Base-by-base conservation (phyloP, 805 yeast species). In the Nakazawaea wyomingensis region DNA sequence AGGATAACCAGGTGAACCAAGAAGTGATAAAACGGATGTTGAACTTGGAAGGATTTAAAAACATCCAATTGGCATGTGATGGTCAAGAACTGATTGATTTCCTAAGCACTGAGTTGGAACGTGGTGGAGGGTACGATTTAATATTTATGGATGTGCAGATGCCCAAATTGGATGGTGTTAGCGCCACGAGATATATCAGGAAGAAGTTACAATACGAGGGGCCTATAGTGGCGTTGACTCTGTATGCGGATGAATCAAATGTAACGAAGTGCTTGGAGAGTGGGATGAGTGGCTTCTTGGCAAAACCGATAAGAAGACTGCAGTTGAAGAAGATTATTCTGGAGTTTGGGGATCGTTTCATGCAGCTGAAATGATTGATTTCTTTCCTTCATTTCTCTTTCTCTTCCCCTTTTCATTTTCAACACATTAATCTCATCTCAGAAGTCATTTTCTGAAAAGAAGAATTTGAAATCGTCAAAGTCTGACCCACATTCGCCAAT, bases 121-220 rank as follows among this genome's bases (percentile, higher is more conserved):
- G 60, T 2, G 61, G 61, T 13, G 66, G 66, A 8, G 54, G 59
- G 13, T 88, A 71, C 58, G 91, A 87, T 57, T 63, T 91, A 42
- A 78, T 93, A 2, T 86, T 91, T 57, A 91, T 91, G 99, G 99
- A 91, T 61, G 95, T 91, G 40, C 96, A 88, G 60, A 87, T 87
- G 96, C 96, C 96, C 4, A 82, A 78, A 54, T 71, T 89, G 51
- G 97, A 91, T 59, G 99, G 99, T 3, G 65, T 90, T 24, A 69
- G 79, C 20, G 96, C 97, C 0, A 89, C 98, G 0, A 77, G 69
- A 48, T 69, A 74, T 54, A 83, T 91, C 28, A 69, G 96, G 35
- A 62, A 68, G 14, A 80, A 83, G 34, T 60, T 85, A 47, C 65
- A 72, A 4, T 85, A 75, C 55, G 57, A 58, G 1, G 74, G 76